Evolutionary conservation across 106 monocot genomes (phyloP), one percentile per base, ranked within the genome.

Genomic region (Dendrobium huoshanense): DNA sequence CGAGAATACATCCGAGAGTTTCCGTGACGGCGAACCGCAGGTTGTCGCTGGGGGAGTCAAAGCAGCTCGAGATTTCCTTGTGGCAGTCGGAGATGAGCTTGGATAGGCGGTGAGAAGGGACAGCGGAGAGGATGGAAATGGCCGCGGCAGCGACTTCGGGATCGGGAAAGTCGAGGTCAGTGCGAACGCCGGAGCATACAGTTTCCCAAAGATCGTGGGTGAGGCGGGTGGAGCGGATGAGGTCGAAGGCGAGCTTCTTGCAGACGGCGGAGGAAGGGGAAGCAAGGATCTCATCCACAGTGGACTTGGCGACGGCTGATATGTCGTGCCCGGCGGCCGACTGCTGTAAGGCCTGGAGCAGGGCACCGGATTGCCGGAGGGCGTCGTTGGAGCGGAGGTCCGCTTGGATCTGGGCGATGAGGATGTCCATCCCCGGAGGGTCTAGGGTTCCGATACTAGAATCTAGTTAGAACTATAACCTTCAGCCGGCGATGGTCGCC

Each of bases 161-260:
- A 64, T 98, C 98, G n/a, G 95, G 98, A 82, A 98, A 98, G 79
- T 84, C 88, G 77, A 98, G 94, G 78, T 98, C 98, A 76, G 95
- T 81, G 61, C 91, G 91, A 82, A 98, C 79, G 55, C 86, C 84
- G 77, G 89, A 72, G 79, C 81, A 81, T 84, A 89, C 88, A 56
- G 81, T 83, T 85, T 92, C 92, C 89, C 91, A 95, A 81, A 95
- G 95, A 75, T 98, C 98, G 44, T 90, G 86, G 24, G 98, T 86
- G 83, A 98, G 89, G 78, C 89, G 94, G 37, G 89, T 91, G 79
- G 89, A 87, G 42, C 98, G 94, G 81, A 98, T 79, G 79, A 98
- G 98, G 81, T 98, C 98, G 89, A 98, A 90, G 47, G 98, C 95
- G 81, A 98, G 98, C 87, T 93, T 92, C 89, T 98, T 98, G 89